Evolutionary conservation across 306 rosid species (phyloP).

Genomic region (Castanospermum australe): DNA sequence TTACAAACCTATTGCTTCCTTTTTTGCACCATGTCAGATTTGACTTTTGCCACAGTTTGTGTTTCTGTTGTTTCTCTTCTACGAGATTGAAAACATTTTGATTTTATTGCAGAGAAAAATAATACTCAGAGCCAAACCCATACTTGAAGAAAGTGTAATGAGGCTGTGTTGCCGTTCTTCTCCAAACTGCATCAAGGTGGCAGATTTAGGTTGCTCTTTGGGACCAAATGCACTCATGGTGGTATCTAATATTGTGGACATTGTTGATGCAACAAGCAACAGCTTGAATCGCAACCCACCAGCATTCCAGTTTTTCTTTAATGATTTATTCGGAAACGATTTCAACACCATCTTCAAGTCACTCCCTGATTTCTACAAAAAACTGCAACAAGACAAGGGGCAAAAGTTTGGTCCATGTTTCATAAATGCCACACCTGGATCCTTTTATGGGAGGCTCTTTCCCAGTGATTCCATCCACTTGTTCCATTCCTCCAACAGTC

Average conservation of each 20-base stretch:
- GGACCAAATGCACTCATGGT: conserved; percentile 13
- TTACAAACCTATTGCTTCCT: too few relatives aligned
- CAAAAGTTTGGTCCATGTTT: conserved; percentile 24
- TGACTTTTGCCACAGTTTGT: too few relatives aligned
- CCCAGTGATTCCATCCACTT: conserved; percentile 32
- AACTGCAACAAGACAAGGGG: not conserved
- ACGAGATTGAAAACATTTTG: too few relatives aligned
- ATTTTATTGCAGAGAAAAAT: too few relatives aligned
- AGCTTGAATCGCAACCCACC: not conserved
- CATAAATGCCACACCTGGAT: conserved; percentile 37
- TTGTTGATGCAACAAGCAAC: not conserved
- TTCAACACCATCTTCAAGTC: conserved; percentile 41
- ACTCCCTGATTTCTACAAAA: conserved; percentile 25
- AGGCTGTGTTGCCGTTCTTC: not conserved
- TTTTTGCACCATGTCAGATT: too few relatives aligned
- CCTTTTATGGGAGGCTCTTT: conserved; percentile 48
- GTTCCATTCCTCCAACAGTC: conserved; percentile 36
- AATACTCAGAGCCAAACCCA: too few relatives aligned
- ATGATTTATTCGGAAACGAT: conserved; percentile 44
- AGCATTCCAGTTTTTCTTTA: conserved; percentile 32
- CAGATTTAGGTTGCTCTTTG: conserved; percentile 30
- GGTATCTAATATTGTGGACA: conserved; percentile 7
- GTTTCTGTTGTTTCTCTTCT: too few relatives aligned
- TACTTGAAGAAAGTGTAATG: too few relatives aligned
- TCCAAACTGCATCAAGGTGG: not conserved